Evolutionary conservation across 306 rosid genomes (phyloP), one percentile per base, ranked within the genome.

Genomic region (Vigna unguiculata): DNA sequence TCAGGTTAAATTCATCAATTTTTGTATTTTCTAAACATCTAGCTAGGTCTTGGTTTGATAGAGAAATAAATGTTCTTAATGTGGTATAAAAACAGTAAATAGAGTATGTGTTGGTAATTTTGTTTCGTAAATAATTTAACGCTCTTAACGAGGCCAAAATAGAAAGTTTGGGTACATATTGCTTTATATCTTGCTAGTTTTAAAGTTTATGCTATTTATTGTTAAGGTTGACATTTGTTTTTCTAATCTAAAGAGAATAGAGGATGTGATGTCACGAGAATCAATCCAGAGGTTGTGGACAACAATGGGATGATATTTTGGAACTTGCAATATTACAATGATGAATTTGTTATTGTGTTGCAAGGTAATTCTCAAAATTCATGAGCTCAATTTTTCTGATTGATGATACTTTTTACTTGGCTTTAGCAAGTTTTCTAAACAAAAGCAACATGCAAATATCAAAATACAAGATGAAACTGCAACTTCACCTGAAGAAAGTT

Each of bases 281-380:
- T 41, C 4, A 64, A 71, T 19, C 84, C 82, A 5, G 60, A 59
- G 72, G 53, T 71, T 62, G 3, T 58, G 64, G 88, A 82, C 30
- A n/a, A 4, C 3, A 75, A 19, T 55, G 83, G 85, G 36, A 32
- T 22, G 54, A 63, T 40, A 17, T 82, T 85, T 47, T 85, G 88
- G 88, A 75, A 80, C 61, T 28, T 85, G 0, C 46, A 17, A 48
- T 58, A 80, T 62, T 78, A 58, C 25, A 6, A 45, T 7, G 74
- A 6, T 24, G 80, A 82, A 63, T 3, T 16, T 17, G 45, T 79
- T n/a, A n/a, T n/a, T 48, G 22, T 85, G 73, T 19, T 82, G 83
- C 86, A 79, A 85, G 88, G 88, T 85, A 79, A 59, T 52, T 75
- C 45, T 78, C 45, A 30, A 62, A 30, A 55, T 41, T 22, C 41